These are phyloP conservation scores for Trichoderma simmonsii DNA, from an alignment of 2,329 filamentous ascomycete genomes.

Conservation along the genomic window DNA sequence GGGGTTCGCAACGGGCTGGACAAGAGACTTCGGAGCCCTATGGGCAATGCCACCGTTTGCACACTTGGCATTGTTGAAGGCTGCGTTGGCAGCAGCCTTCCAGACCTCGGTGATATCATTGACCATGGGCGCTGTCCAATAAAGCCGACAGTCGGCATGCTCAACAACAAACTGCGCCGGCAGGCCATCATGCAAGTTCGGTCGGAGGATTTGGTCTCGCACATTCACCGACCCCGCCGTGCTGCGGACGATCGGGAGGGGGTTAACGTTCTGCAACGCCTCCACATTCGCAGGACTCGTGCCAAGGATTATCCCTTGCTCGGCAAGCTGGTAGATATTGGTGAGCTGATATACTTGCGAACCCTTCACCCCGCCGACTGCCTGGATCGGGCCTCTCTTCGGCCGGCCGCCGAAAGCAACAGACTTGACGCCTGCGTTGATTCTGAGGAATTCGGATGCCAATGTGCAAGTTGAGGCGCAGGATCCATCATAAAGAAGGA, in stretches of 20 bases:
- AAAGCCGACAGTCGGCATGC: conserved; percentile 49
- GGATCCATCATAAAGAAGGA: conserved; percentile 57
- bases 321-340: not conserved
- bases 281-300: not conserved
- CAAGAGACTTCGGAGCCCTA: not conserved
- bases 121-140: conserved; percentile 49
- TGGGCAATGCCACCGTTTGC: conserved; percentile 34
- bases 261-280: conserved; percentile 4
- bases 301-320: not conserved
- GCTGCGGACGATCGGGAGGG: conserved; percentile 34
- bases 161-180: conserved; percentile 50
- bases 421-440: conserved; percentile 51
- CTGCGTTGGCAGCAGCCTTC: conserved; percentile 42
- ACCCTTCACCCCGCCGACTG: conserved; percentile 53
- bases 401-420: conserved; percentile 50
- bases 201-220: conserved; percentile 38
- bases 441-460: conserved; percentile 52
- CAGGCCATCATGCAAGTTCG: conserved; percentile 37
- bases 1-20: not conserved
- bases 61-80: conserved; percentile 41
- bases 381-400: conserved; percentile 48
- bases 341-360: conserved; percentile 29
- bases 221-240: conserved; percentile 36
- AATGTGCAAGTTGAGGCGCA: conserved; percentile 58
- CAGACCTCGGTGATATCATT: conserved; percentile 45